Evolutionary conservation across 768 basidiomycete genomes (phyloP).

Genomic region (Boletus bicolor): DNA sequence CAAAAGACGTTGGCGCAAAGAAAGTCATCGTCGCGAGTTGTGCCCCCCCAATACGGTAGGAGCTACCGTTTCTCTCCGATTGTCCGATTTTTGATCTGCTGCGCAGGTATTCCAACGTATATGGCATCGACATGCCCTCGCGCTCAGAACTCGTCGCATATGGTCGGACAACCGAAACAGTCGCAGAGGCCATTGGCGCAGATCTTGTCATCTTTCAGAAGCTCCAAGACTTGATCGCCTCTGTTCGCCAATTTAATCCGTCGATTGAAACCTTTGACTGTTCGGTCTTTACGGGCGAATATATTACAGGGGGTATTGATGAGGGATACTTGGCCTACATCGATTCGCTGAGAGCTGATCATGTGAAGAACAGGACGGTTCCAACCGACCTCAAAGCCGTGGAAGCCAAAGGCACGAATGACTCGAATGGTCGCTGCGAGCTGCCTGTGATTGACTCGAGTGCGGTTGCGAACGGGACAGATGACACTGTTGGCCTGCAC

Average conservation of each 20-base stretch:
- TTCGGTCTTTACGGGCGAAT: slow-evolving; percentile 96
- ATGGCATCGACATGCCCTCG: slow-evolving; percentile 99
- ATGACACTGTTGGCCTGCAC: slow-evolving; percentile 77
- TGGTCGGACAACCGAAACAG: slow-evolving; percentile 62
- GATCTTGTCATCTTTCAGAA: slow-evolving; percentile 97
- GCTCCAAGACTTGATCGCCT: slow-evolving; percentile 78
- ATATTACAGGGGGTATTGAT: slow-evolving; percentile 91
- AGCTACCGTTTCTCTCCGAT: neutral
- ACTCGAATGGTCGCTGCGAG: slow-evolving; percentile 16
- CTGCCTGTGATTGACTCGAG: slow-evolving; percentile 31
- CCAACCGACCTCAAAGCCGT: slow-evolving; percentile 31
- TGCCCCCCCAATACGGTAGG: slow-evolving; percentile 89
- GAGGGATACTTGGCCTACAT: slow-evolving; percentile 74
- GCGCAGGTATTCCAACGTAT: slow-evolving; percentile 83
- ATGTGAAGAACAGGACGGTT: slow-evolving; percentile 56
- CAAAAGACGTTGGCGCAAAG: slow-evolving; percentile 96
- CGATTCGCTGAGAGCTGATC: slow-evolving; percentile 79
- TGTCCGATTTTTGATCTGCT: slow-evolving; percentile 1
- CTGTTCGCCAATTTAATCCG: slow-evolving; percentile 83
- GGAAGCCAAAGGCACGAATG: slow-evolving; percentile 35
- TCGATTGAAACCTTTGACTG: slow-evolving; percentile 82
- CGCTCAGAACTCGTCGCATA: slow-evolving; percentile 90
- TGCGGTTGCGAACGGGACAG: slow-evolving; percentile 56
- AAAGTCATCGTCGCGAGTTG: slow-evolving; percentile 96
- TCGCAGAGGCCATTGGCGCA: slow-evolving; percentile 83